These are phyloP conservation scores for Sphaerulina musiva DNA, from an alignment of 2,329 filamentous ascomycete species.

Conservation along the genomic window DNA sequence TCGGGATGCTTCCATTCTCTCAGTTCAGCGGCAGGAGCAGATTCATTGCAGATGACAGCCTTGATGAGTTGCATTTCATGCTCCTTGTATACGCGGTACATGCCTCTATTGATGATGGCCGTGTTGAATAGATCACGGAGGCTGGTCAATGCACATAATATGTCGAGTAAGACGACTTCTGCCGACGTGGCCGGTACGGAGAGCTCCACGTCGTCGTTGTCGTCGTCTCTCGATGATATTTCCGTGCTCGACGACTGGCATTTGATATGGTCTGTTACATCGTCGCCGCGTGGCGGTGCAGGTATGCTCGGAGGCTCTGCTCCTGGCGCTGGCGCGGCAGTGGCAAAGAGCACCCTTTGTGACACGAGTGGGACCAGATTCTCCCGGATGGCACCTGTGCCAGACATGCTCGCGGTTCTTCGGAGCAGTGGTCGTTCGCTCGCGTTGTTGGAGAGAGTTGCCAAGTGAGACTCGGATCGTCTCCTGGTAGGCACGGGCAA, in stretches of 20 bases:
- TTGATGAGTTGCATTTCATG: constrained; percentile 52
- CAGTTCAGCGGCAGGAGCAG: constrained; percentile 54
- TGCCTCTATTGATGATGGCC: constrained; percentile 50
- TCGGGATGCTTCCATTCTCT: constrained; percentile 52
- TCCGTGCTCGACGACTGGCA: not conserved
- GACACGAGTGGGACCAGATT: constrained; percentile 5
- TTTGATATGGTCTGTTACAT: not conserved
- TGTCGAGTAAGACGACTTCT: constrained; percentile 47
- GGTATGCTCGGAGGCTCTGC: not conserved
- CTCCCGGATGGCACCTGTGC: not conserved
- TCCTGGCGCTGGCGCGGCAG: not conserved
- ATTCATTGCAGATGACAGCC: constrained; percentile 47
- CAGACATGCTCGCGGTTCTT: constrained; percentile 16
- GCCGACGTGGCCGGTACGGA: constrained; percentile 28
- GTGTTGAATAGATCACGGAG: constrained; percentile 52
- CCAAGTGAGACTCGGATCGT: constrained; percentile 10
- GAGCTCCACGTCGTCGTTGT: not conserved
- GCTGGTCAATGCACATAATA: constrained; percentile 45
- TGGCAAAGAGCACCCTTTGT: not conserved
- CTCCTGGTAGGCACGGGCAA: constrained; percentile 2
- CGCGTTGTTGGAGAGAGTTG: not conserved
- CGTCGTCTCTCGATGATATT: not conserved
- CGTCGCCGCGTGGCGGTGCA: too few species aligned
- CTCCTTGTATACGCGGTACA: constrained; percentile 53
- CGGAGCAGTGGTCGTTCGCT: constrained; percentile 3